Base-by-base conservation (phyloP, 1,284 basidiomycete genomes). In the Chalciporus sp. region DNA sequence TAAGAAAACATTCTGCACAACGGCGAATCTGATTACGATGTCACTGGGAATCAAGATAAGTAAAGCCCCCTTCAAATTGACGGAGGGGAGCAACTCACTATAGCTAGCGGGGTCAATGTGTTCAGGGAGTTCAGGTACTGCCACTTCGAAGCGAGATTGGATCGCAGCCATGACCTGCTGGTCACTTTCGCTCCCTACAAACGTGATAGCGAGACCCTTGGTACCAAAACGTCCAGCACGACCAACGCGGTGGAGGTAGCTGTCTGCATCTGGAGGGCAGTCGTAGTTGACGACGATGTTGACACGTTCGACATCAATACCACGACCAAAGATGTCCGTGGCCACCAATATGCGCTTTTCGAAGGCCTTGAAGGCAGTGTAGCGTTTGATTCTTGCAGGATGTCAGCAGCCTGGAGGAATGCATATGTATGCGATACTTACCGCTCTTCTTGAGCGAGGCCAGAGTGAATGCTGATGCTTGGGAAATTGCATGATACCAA, bases 151-250 rank as follows among this genome's bases (percentile, higher is more conserved):
- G 61, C 94, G 76, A 33, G 88, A 85, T 73, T 97, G 94, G 61
- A 97, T 96, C 23, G 89, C 82, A 51, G 86, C 81, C 86, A 99
- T 90, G 57, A 99, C 95, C 74, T 94, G 90, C 70, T 92, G 86
- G 71, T 99, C 97, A 58, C 81, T 85, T 51, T 98, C 95, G 27
- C 87, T 91, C 4, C 94, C 88, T 45, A 98, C 93, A 71, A 97
- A 99, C 10, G 95, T 96, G 73, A 99, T 95, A n/a, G 95, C 95
- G 39, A 99, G 85, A 84, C 97, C 97, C 76, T 99, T 99, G 43
- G 97, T 99, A 61, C 97, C 97, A 75, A 99, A 99, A 65, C 97
- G 93, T 63, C 97, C 97, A 61, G 97, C 97, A 82, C 97, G 95
- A 63, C 95, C 97, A 57, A 99, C 97, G 75, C 97, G 91, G 76